Base-by-base conservation (phyloP, 2,329 filamentous ascomycete genomes). In the Byssoonygena ceratinophila region DNA sequence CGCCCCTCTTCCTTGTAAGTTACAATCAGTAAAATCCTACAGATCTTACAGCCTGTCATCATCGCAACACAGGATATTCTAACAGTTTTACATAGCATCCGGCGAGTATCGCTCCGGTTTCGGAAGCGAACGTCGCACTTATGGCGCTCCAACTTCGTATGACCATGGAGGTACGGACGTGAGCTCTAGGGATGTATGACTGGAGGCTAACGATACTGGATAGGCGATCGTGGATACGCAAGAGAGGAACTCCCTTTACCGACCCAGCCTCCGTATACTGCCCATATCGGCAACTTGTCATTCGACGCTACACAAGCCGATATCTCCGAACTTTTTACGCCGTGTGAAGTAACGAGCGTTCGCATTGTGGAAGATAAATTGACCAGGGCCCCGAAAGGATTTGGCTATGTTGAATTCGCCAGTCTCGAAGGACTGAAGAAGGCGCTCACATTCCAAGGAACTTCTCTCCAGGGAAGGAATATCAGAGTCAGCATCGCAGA, bases 311-410 rank as follows among this genome's bases (percentile, higher is more conserved):
- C 87, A 51, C 79, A 81, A 59, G 85, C 83, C 60, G 85, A 90
- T 63, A 84, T 98, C 58, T 82, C 78, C 61, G 85, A 89, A 49
- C 92, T 97, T 66, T 94, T 98, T 66, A 74, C 77, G 49, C 87
- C 78, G 53, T 96, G 91, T 69, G 80, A 88, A 59, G 84, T 96
- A 61, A 85, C 85, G 59, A 96, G 82, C 67, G 88, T 98, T 59
- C 87, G 92, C 64, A 89, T 98, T 63, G 94, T 98, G 58, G 91
- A 96, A 74, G 94, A 98, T 72, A 92, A 91, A 66, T 78, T 95
- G 68, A 85, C 92, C 66, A 82, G 85, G 70, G 89, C 90, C 65
- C 92, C 92, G 59, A 98, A 98, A 76, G 92, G 92, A 46, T 98
- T 98, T 64, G 92, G 91, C 57, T 98, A 98, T 68, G 91, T 94